phyloP scores from a whole-genome alignment of 306 rosid species.

The Medicago truncatula region DNA sequence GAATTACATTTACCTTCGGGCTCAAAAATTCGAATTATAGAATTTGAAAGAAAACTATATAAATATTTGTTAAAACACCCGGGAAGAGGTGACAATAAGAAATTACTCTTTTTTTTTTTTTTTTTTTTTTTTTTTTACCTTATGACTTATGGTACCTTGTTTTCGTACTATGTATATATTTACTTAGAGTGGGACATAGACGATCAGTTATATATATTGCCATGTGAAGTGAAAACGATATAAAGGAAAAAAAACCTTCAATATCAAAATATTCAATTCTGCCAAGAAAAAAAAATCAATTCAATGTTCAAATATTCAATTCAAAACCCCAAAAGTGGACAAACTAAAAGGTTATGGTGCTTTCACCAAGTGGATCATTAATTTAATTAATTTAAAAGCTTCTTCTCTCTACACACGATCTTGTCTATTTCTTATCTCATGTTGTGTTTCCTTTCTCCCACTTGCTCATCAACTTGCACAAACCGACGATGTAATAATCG shows the following conservation, averaged over 20 bases:
- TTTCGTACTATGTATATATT: too few species aligned
- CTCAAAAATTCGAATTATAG: too few species aligned
- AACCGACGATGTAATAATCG: slow-evolving; percentile 44
- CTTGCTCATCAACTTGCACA: slow-evolving; percentile 68
- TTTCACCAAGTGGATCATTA: slow-evolving; percentile 41
- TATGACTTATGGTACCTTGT: too few species aligned
- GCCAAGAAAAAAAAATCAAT: neutral
- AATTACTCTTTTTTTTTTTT: too few species aligned
- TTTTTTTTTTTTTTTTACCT: too few species aligned
- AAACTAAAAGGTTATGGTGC: slow-evolving; percentile 29
- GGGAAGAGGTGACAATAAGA: too few species aligned
- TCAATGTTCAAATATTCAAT: slow-evolving; percentile 23
- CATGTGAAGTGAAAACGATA: neutral
- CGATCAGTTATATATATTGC: too few species aligned
- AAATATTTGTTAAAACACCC: too few species aligned
- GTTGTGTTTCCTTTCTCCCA: slow-evolving; percentile 43
- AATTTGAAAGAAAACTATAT: too few species aligned
- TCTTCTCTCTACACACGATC: slow-evolving; percentile 4
- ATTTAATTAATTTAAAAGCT: slow-evolving; percentile 55
- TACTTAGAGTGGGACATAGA: too few species aligned
- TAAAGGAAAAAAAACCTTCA: neutral
- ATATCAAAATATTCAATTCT: neutral
- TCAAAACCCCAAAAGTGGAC: slow-evolving; percentile 47
- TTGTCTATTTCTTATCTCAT: slow-evolving; percentile 22
- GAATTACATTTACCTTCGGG: too few species aligned